phyloP scores from a whole-genome alignment of 2,329 filamentous ascomycete genomes.

The Colletotrichum falcatum region DNA sequence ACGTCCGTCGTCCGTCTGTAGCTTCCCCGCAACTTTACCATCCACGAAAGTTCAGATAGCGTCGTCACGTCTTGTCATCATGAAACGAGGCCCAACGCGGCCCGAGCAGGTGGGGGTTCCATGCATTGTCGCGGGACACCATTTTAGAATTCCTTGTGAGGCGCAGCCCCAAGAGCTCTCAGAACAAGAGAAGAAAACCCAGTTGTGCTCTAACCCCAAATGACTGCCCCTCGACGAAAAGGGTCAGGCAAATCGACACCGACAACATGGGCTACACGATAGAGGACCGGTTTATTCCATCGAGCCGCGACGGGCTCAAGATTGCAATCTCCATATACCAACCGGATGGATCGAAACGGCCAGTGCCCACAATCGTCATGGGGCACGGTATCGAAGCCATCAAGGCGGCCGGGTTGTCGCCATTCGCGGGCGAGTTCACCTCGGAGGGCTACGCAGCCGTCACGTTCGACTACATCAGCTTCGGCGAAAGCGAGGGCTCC shows the following conservation, averaged over 20 bases:
- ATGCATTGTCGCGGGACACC: neutral
- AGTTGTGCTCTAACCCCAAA: neutral
- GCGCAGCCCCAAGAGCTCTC: neutral
- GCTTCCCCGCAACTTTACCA: constrained; percentile 29
- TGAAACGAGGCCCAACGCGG: constrained; percentile 9
- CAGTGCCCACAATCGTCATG: constrained; percentile 26
- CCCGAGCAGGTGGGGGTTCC: constrained; percentile 1
- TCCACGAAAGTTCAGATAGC: constrained; percentile 15
- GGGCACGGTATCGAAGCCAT: constrained; percentile 34
- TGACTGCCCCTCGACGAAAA: neutral
- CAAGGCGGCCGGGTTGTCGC: constrained; percentile 31
- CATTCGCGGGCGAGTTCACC: constrained; percentile 27
- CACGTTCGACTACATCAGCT: constrained; percentile 35
- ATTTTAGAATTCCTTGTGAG: neutral
- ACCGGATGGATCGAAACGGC: constrained; percentile 13
- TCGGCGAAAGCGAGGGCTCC: constrained; percentile 29
- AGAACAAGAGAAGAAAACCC: neutral
- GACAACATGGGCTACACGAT: constrained; percentile 31
- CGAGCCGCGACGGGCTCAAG: constrained; percentile 22
- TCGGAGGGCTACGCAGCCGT: constrained; percentile 28
- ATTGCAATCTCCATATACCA: constrained; percentile 33
- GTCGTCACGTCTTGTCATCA: constrained; percentile 18
- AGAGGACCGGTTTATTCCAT: constrained; percentile 25
- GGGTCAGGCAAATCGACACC: too few relatives aligned
- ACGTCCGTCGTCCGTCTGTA: constrained; percentile 1